These are phyloP conservation scores for Pterocarpus santalinus DNA, from an alignment of 306 rosid genomes.

Conservation along the genomic window DNA sequence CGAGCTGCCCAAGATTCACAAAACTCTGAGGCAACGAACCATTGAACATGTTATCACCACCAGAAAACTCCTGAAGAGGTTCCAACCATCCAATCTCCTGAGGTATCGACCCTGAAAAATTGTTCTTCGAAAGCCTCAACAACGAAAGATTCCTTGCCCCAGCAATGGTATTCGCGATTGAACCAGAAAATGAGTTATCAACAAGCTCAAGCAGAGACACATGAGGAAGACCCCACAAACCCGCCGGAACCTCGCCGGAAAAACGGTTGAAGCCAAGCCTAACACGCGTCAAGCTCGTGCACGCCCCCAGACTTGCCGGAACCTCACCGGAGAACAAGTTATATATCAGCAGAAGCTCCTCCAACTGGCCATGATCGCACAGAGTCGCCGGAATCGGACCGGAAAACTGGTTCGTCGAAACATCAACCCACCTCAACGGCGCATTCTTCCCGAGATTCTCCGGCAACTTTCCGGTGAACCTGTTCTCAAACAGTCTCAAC, in stretches of 20 bases:
- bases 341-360: conserved; percentile 71
- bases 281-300: conserved; percentile 70
- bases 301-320: conserved; percentile 67
- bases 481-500: conserved; percentile 69
- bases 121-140: conserved; percentile 67
- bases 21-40: conserved; percentile 70
- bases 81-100: conserved; percentile 75
- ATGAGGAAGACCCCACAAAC: conserved; percentile 80
- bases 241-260: conserved; percentile 78
- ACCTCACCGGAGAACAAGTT: conserved; percentile 71
- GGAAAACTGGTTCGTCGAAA: conserved; percentile 67
- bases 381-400: conserved; percentile 71
- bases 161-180: conserved; percentile 67
- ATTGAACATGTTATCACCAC: conserved; percentile 57
- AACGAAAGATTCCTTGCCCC: conserved; percentile 68
- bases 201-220: conserved; percentile 72
- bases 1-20: conserved; percentile 68
- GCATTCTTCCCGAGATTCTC: conserved; percentile 67
- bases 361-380: conserved; percentile 62
- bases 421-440: conserved; percentile 72
- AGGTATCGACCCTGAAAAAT: conserved; percentile 74
- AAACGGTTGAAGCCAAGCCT: conserved; percentile 67
- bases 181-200: conserved; percentile 69
- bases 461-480: conserved; percentile 71
- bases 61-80: conserved; percentile 69